These are phyloP conservation scores for Phycomyces blakesleeanus DNA, from an alignment of 192 early-diverging fungal genomes.

Conservation along the genomic window DNA sequence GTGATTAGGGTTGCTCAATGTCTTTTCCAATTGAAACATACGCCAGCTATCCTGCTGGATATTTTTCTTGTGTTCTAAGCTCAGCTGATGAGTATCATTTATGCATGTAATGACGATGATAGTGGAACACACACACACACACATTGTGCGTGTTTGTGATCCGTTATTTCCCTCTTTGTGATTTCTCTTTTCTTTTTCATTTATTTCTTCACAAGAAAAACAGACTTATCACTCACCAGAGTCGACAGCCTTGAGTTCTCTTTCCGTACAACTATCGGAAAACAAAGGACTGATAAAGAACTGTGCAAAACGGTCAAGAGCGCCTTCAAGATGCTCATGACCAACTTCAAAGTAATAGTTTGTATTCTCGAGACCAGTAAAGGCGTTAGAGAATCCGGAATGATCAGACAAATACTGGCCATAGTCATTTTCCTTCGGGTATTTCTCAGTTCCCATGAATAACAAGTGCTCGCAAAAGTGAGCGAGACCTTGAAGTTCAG, in stretches of 20 bases:
- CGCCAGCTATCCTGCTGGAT: constrained; percentile 89
- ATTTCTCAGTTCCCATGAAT: constrained; percentile 67
- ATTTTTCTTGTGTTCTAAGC: constrained; percentile 87
- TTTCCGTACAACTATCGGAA: constrained; percentile 80
- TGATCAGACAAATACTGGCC: constrained; percentile 67
- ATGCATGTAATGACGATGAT: not conserved
- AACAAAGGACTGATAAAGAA: constrained; percentile 95
- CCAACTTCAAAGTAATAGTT: constrained; percentile 87
- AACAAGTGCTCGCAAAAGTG: constrained; percentile 82
- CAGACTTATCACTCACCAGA: constrained; percentile 49
- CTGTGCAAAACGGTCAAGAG: constrained; percentile 73
- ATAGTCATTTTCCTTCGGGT: constrained; percentile 83
- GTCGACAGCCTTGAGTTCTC: constrained; percentile 92
- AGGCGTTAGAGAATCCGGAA: constrained; percentile 79
- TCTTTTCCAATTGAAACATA: constrained; percentile 83
- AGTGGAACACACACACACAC: too few relatives aligned
- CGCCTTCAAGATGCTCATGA: constrained; percentile 52
- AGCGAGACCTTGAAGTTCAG: constrained; percentile 72
- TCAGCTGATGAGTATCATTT: not conserved
- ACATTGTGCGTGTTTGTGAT: too few relatives aligned
- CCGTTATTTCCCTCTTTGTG: not conserved
- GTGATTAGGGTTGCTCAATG: constrained; percentile 69
- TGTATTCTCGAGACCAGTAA: constrained; percentile 73
- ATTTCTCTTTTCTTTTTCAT: not conserved
- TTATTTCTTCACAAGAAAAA: too few relatives aligned